Evolutionary conservation across 148 eudicot genomes (phyloP), one percentile per base, ranked within the genome.

Genomic region (Vaccinium darrowii): DNA sequence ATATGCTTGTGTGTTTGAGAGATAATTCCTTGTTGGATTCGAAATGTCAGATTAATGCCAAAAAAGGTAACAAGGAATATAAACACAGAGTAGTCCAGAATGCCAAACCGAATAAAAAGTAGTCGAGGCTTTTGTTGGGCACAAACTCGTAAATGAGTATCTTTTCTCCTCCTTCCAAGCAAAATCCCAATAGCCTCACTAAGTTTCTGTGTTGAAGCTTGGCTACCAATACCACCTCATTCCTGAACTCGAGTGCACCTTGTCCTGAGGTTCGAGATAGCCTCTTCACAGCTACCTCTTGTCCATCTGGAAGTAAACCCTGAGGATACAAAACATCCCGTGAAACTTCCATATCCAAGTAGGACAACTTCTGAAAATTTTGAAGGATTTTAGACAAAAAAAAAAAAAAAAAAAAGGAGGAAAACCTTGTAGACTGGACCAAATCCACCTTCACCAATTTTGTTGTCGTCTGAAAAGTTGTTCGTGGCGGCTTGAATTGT

Each of bases 261-360:
- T 91, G 91, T 7, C 72, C 81, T 0, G 90, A 82, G 43, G 78
- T 85, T 65, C n/a, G 84, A 5, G 90, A 84, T 9, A 89, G 78
- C 36, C 93, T 88, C 81, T 91, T 91, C 43, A 90, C 92, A 63
- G 93, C 93, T 77, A 91, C 83, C 60, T 84, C 86, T 78, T 88
- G 83, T 71, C 93, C 91, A 75, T 82, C 56, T 0, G 82, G 82
- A 63, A 92, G 86, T 8, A n/a, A 73, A 39, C 92, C 94, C 94
- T 92, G 53, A 78, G 39, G 51, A 23, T 52, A 13, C 53, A 78
- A n/a, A 23, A 25, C 9, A 78, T n/a, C 30, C 27, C 3, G 14
- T 82, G 18, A 67, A 13, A n/a, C 4, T 65, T 12, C 4, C 4
- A 65, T 30, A 25, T 65, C 86, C 63, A 27, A n/a, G 27, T 63